A percentile compares a stretch with the other conserved stretches of the same genome.
These are phyloP conservation scores for Balansia obtecta DNA, from an alignment of 2,329 filamentous ascomycete genomes.

Conservation along the genomic window DNA sequence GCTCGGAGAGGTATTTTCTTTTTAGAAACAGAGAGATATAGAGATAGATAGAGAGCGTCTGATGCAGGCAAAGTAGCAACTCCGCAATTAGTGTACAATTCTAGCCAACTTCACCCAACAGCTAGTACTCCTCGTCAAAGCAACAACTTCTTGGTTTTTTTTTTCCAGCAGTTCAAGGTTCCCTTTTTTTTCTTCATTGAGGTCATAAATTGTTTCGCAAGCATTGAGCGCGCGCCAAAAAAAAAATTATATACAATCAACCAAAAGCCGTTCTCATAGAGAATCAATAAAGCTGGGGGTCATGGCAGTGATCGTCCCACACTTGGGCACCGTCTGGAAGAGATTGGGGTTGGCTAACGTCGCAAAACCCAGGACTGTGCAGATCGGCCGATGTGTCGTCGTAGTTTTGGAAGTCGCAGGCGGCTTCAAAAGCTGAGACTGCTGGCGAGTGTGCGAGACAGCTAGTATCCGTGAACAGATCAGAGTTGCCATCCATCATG, in stretches of 20 bases:
- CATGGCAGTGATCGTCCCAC: constrained; percentile 20
- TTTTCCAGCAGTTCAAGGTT: neutral
- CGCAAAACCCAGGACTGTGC: constrained; percentile 15
- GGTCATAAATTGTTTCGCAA: constrained; percentile 13
- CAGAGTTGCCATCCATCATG: constrained; percentile 12
- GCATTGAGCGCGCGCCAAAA: constrained; percentile 3
- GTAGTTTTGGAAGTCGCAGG: constrained; percentile 27
- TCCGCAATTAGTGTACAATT: constrained; percentile 4
- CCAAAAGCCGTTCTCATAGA: constrained; percentile 3
- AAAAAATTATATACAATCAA: constrained; percentile 3
- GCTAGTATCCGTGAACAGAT: constrained; percentile 16
- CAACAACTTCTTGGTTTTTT: neutral
- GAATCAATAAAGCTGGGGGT: constrained; percentile 20
- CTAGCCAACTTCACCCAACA: neutral
- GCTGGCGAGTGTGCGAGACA: constrained; percentile 21
- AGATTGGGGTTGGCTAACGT: constrained; percentile 13
- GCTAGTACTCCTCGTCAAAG: neutral
- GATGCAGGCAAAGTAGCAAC: neutral
- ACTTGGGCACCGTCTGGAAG: constrained; percentile 16
- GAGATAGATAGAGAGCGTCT: neutral
- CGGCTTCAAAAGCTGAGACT: constrained; percentile 28
- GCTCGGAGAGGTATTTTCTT: neutral
- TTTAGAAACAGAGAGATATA: too few species aligned
- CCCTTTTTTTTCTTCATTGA: constrained; percentile 14
- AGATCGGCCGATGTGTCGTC: constrained; percentile 17